Conservation (phyloP, 2,329 filamentous ascomycete species). For the Saccharata proteae region DNA sequence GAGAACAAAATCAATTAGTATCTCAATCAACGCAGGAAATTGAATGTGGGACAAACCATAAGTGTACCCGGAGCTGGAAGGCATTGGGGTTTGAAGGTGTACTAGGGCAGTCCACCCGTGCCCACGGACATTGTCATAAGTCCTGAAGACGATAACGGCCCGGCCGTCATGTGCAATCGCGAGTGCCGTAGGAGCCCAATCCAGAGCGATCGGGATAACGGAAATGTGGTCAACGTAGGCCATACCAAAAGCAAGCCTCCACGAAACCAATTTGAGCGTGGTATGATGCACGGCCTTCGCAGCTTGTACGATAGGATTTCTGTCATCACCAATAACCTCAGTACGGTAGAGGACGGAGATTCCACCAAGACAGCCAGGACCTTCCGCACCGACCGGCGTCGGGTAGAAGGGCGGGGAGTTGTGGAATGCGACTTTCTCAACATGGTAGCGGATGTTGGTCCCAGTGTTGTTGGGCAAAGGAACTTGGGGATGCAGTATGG, state of each 20-base stretch:
- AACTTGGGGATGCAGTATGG: too few relatives aligned
- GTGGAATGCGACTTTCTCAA: too few relatives aligned
- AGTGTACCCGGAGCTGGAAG: background rate
- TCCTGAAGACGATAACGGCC: constrained; percentile 1
- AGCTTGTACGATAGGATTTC: constrained; percentile 2
- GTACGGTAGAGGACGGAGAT: constrained; percentile 7
- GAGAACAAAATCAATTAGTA: too few relatives aligned
- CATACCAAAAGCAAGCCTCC: constrained; percentile 2
- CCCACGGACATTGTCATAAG: background rate
- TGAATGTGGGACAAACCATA: background rate
- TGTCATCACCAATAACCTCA: background rate
- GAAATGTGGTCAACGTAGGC: too few relatives aligned
- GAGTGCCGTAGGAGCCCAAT: constrained; percentile 3
- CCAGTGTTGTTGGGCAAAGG: too few relatives aligned
- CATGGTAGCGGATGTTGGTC: too few relatives aligned
- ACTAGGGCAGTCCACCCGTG: background rate
- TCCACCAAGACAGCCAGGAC: too few relatives aligned
- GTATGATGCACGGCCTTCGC: background rate
- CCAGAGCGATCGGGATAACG: too few relatives aligned
- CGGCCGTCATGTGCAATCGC: constrained; percentile 1
- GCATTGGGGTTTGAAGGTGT: background rate
- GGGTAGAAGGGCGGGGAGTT: too few relatives aligned
- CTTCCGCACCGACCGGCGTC: too few relatives aligned
- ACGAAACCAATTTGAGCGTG: background rate
- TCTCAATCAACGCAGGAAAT: background rate